These are phyloP conservation scores for Leishmania martiniquensis DNA, from an alignment of 208 protist species.

Conservation along the genomic window DNA sequence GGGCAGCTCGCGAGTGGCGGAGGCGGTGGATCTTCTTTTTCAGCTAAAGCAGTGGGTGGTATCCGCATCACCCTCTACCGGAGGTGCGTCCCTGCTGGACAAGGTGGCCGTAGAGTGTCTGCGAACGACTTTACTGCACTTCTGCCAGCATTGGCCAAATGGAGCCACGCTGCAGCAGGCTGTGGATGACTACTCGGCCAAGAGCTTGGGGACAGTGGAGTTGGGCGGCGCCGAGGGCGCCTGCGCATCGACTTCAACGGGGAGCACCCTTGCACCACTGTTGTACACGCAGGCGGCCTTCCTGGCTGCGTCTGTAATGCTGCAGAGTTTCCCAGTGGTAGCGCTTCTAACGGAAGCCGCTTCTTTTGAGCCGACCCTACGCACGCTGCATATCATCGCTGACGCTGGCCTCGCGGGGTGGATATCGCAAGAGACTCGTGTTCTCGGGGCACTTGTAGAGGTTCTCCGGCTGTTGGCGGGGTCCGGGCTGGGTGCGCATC, in stretches of 20 bases:
- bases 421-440: constrained; percentile 39
- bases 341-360: constrained; percentile 21
- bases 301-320: constrained; percentile 19
- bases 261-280: constrained; percentile 2
- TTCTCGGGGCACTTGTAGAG: constrained; percentile 49
- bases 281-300: constrained; percentile 28
- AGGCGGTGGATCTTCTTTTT: constrained; percentile 15
- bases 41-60: constrained; percentile 19
- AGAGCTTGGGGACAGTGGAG: background rate
- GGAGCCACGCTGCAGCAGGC: constrained; percentile 22
- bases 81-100: background rate
- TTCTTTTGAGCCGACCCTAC: constrained; percentile 17
- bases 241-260: background rate
- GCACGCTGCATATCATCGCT: constrained; percentile 22
- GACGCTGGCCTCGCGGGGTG: constrained; percentile 34
- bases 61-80: background rate
- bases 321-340: constrained; percentile 18
- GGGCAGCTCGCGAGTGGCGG: constrained; percentile 9
- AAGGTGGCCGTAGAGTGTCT: constrained; percentile 13
- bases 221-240: background rate
- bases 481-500: constrained; percentile 19
- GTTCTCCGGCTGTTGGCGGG: constrained; percentile 37
- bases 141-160: constrained; percentile 26
- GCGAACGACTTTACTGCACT: constrained; percentile 24
- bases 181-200: constrained; percentile 8